Conservation (phyloP, 2,329 filamentous ascomycete genomes). For the Parastagonospora avenae region DNA sequence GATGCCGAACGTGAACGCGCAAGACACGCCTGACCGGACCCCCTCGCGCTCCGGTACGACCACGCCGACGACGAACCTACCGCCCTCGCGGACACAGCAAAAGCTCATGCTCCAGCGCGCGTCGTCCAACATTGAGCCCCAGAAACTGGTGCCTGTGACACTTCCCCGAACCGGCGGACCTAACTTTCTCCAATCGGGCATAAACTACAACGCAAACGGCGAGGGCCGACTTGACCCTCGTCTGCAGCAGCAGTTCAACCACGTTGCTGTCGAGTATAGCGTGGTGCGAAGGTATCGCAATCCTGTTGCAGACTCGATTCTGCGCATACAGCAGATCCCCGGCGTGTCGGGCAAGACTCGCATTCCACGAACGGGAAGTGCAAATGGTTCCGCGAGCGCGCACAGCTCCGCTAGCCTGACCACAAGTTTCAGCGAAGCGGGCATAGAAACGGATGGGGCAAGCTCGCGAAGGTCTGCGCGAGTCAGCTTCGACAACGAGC, state of each 20-base stretch:
- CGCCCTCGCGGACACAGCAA: slow-evolving; percentile 70
- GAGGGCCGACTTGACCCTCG: slow-evolving; percentile 62
- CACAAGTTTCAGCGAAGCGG: slow-evolving; percentile 37
- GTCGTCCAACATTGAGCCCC: slow-evolving; percentile 72
- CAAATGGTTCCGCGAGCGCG: slow-evolving; percentile 32
- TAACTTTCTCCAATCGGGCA: slow-evolving; percentile 38
- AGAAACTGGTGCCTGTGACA: slow-evolving; percentile 52
- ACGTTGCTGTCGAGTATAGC: slow-evolving; percentile 74
- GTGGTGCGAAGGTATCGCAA: slow-evolving; percentile 75
- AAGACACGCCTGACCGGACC: slow-evolving; percentile 34
- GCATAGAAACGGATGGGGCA: slow-evolving; percentile 32
- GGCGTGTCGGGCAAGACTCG: slow-evolving; percentile 45
- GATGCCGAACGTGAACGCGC: slow-evolving; percentile 43
- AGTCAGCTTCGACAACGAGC: slow-evolving; percentile 36
- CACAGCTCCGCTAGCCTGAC: slow-evolving; percentile 37
- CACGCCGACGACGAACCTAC: slow-evolving; percentile 48
- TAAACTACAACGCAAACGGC: slow-evolving; percentile 42
- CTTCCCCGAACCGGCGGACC: slow-evolving; percentile 45
- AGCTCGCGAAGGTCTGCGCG: slow-evolving; percentile 28
- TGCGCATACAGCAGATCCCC: slow-evolving; percentile 59
- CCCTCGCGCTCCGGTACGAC: slow-evolving; percentile 44
- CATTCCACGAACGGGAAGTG: slow-evolving; percentile 22
- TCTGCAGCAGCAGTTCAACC: slow-evolving; percentile 68
- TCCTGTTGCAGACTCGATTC: slow-evolving; percentile 68
- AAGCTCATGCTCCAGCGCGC: slow-evolving; percentile 77